phyloP scores from a whole-genome alignment of 1,139 yeast genomes.

The Lodderomyces margitis region DNA sequence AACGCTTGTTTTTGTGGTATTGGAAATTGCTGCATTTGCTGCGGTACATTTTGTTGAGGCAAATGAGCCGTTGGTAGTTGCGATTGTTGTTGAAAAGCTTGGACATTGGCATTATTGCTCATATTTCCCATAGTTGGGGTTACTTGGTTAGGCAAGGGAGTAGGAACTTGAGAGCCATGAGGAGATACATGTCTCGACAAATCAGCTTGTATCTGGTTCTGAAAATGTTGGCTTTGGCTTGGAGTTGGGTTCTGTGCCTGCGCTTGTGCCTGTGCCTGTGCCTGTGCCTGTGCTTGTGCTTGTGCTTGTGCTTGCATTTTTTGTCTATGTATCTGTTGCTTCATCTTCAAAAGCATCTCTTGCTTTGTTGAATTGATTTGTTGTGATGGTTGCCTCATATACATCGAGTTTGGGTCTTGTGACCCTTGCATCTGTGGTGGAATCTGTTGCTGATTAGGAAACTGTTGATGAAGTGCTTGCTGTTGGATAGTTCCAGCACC shows the following conservation, averaged over 20 bases:
- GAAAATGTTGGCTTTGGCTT: constrained; percentile 3
- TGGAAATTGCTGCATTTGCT: constrained; percentile 3
- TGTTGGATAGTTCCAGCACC: neutral
- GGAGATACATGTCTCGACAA: constrained; percentile 11
- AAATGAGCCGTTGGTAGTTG: constrained; percentile 4
- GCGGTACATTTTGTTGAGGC: constrained; percentile 5
- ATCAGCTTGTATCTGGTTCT: constrained; percentile 8
- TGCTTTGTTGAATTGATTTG: constrained; percentile 21
- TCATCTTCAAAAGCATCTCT: constrained; percentile 21
- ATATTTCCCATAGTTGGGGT: constrained; percentile 1
- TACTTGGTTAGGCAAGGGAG: neutral
- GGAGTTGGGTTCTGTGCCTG: neutral
- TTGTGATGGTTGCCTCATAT: constrained; percentile 14
- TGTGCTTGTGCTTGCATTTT: constrained; percentile 18
- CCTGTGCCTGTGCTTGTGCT: constrained; percentile 7
- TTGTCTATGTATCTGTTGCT: constrained; percentile 20
- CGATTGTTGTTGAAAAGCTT: constrained; percentile 4
- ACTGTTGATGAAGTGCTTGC: neutral
- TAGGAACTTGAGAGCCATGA: constrained; percentile 10
- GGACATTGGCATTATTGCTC: neutral
- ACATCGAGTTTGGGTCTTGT: constrained; percentile 16
- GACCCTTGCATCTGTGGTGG: constrained; percentile 17
- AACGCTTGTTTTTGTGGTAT: constrained; percentile 15
- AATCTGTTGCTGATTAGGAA: constrained; percentile 1
- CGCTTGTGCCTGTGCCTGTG: constrained; percentile 8